phyloP scores from a whole-genome alignment of 192 early-diverging fungal species.

The Podila epigama region DNA sequence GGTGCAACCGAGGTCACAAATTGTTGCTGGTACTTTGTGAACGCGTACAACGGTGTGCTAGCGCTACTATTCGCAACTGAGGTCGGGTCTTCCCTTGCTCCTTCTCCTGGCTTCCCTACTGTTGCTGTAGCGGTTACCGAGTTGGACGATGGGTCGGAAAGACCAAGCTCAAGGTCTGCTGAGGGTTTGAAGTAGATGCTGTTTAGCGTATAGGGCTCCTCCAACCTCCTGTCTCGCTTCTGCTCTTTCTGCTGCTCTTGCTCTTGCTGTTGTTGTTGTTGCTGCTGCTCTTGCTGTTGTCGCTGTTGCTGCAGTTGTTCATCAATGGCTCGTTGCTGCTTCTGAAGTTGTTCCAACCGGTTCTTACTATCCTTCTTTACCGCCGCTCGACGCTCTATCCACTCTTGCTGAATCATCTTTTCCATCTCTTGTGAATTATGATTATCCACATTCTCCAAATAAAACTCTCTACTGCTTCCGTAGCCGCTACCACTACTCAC shows the following conservation, averaged over 20 bases:
- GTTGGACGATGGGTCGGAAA: not conserved
- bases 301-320: not conserved
- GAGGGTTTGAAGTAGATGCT: slow-evolving; percentile 29
- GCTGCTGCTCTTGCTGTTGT: slow-evolving; percentile 3
- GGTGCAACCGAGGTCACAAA: not conserved
- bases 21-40: no score
- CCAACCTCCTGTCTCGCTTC: not conserved
- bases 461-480: slow-evolving; percentile 5
- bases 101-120: not conserved
- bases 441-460: not conserved
- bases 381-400: slow-evolving; percentile 32
- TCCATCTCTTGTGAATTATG: slow-evolving; percentile 7
- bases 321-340: not conserved
- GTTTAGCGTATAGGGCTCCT: slow-evolving; percentile 24
- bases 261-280: not conserved
- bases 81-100: no score
- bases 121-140: not conserved
- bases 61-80: no score
- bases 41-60: no score
- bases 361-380: slow-evolving; percentile 29
- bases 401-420: slow-evolving; percentile 24
- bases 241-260: not conserved
- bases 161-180: slow-evolving; percentile 14
- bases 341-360: slow-evolving; percentile 22
- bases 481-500: not conserved